Evolutionary conservation across 2,329 filamentous ascomycete genomes (phyloP).

Genomic region (Penicillium sp.): DNA sequence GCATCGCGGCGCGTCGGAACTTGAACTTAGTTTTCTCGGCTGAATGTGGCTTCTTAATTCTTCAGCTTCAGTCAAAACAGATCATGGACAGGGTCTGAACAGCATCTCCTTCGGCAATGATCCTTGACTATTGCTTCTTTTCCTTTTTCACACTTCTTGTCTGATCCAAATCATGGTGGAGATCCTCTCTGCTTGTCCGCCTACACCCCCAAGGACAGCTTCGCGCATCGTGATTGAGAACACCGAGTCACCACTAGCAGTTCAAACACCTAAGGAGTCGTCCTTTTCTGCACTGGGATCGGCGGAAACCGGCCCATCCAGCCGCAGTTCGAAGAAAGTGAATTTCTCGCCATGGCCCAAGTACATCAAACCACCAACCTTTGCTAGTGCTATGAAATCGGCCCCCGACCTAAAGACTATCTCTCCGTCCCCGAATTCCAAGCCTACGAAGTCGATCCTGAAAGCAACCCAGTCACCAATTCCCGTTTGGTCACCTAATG

Average conservation of each 20-base stretch:
- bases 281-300: conserved; percentile 41
- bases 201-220: conserved; percentile 53
- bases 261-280: conserved; percentile 44
- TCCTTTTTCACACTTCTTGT: conserved; percentile 11
- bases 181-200: conserved; percentile 52
- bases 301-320: conserved; percentile 34
- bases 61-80: background rate
- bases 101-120: conserved; percentile 28
- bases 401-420: conserved; percentile 48
- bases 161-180: conserved; percentile 41
- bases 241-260: conserved; percentile 35
- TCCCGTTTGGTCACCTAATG: conserved; percentile 43
- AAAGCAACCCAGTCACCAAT: conserved; percentile 59
- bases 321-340: conserved; percentile 55
- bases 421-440: conserved; percentile 51
- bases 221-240: conserved; percentile 33
- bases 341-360: conserved; percentile 60
- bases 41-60: conserved; percentile 9
- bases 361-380: conserved; percentile 50
- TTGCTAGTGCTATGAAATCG: conserved; percentile 31
- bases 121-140: conserved; percentile 19
- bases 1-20: conserved; percentile 22
- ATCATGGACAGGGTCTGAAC: conserved; percentile 3
- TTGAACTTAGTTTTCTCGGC: conserved; percentile 17
- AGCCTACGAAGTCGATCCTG: conserved; percentile 71